These are phyloP conservation scores for Hawksworthiomyces lignivorus DNA, from an alignment of 2,329 filamentous ascomycete species.

Conservation along the genomic window DNA sequence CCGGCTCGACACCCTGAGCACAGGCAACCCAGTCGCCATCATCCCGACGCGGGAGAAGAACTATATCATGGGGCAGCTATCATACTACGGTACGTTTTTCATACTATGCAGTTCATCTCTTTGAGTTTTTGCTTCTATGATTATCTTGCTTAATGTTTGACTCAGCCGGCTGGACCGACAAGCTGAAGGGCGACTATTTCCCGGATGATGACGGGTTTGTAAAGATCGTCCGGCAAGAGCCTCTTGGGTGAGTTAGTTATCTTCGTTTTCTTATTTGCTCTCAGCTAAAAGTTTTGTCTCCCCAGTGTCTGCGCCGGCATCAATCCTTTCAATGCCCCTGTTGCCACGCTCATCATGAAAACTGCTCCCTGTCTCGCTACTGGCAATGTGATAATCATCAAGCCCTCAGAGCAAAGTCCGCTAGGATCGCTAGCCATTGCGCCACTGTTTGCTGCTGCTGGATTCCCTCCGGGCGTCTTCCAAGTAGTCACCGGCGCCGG, in stretches of 20 bases:
- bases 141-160: neutral
- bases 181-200: conserved; percentile 27
- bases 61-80: conserved; percentile 3
- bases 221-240: conserved; percentile 7
- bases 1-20: conserved; percentile 2
- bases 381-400: conserved; percentile 48
- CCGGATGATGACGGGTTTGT: conserved; percentile 39
- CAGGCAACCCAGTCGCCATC: conserved; percentile 8
- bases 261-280: too few species aligned
- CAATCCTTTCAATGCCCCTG: conserved; percentile 30
- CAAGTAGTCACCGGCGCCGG: conserved; percentile 61
- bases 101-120: too few species aligned
- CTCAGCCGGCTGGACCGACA: conserved; percentile 29
- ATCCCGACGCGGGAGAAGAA: conserved; percentile 9
- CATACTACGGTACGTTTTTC: neutral
- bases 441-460: conserved; percentile 56
- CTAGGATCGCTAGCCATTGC: conserved; percentile 49
- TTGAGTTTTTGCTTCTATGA: too few species aligned
- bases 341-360: conserved; percentile 60
- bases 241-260: neutral
- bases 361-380: conserved; percentile 52
- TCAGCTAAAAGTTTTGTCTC: too few species aligned
- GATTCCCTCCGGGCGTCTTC: conserved; percentile 61
- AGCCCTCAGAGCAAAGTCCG: conserved; percentile 50
- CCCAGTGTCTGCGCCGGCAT: conserved; percentile 6